These are phyloP conservation scores for Penicillium soppii DNA, from an alignment of 495 filamentous ascomycete genomes.

Conservation along the genomic window DNA sequence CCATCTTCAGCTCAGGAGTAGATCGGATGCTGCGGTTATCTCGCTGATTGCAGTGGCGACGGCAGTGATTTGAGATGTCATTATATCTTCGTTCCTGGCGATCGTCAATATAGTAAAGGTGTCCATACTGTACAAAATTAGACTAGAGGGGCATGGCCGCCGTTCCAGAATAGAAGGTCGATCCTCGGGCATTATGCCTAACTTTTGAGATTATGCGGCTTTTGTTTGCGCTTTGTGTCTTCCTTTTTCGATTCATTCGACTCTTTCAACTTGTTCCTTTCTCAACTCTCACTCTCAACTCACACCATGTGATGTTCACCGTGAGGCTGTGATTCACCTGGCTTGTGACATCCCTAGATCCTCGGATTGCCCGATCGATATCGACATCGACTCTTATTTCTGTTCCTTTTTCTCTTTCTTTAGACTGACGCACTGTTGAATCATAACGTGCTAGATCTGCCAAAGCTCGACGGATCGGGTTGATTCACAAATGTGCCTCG, in stretches of 20 bases:
- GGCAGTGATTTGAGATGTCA: not conserved
- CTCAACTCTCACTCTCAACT: too few species aligned
- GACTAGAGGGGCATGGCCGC: too few species aligned
- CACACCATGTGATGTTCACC: not conserved
- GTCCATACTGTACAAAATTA: too few species aligned
- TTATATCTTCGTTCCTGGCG: too few species aligned
- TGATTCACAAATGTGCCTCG: too few species aligned
- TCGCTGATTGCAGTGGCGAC: not conserved
- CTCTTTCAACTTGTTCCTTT: too few species aligned
- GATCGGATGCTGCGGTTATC: not conserved
- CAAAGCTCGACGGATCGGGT: too few species aligned
- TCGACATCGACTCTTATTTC: too few species aligned
- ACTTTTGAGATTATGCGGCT: not conserved
- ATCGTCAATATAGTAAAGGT: too few species aligned
- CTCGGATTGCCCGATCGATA: too few species aligned
- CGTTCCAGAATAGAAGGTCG: not conserved
- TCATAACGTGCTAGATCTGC: not conserved
- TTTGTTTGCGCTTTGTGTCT: not conserved
- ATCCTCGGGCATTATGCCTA: not conserved
- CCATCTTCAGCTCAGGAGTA: not conserved
- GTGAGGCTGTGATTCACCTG: not conserved
- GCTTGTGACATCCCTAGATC: not conserved
- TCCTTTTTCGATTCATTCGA: too few species aligned
- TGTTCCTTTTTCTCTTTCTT: not conserved
- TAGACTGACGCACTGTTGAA: not conserved